Evolutionary conservation across 805 yeast genomes (phyloP), one percentile per base, ranked within the genome.

Genomic region (Millerago galiae): DNA sequence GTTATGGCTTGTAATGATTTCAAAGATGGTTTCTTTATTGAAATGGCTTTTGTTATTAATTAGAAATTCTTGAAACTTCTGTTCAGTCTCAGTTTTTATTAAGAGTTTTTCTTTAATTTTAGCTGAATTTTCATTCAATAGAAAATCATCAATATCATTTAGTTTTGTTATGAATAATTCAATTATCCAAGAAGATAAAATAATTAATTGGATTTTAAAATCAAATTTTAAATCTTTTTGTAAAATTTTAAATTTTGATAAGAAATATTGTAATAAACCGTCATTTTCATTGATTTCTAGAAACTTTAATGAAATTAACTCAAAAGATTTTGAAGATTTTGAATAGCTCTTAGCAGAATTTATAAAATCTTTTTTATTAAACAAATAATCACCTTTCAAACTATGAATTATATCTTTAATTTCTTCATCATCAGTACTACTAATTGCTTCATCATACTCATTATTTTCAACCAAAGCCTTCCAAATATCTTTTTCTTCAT

Each of bases 401-500:
- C 67, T 62, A 40, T 74, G 59, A 4, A 88, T 72, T 8, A 65
- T 56, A 51, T 81, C 81, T 38, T 56, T 64, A n/a, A 66, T 60
- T 10, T 52, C 38, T n/a, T 59, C 29, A 43, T 73, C 71, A 26
- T 62, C 52, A 4, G 72, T 48, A 8, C 57, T 50, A 2, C 58
- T 49, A 37, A 86, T 63, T 0, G 96, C 96, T 35, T 76, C 77
- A 14, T 81, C 85, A 59, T 71, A 91, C 43, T 74, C 62, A 8
- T 67, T 60, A 39, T 66, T 67, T 4, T 69, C 70, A n/a, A 80
- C 56, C 53, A 81, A 60, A 1, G 75, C 66, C 41, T 73, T 74
- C 96, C 97, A 87, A 3, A 90, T 79, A 21, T 83, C 83, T 5
- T 72, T 66, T 5, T 79, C 68, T 59, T 91, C 97, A 54, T 83